Conservation (phyloP, 2,329 filamentous ascomycete species). For the Epichloe bromicola region DNA sequence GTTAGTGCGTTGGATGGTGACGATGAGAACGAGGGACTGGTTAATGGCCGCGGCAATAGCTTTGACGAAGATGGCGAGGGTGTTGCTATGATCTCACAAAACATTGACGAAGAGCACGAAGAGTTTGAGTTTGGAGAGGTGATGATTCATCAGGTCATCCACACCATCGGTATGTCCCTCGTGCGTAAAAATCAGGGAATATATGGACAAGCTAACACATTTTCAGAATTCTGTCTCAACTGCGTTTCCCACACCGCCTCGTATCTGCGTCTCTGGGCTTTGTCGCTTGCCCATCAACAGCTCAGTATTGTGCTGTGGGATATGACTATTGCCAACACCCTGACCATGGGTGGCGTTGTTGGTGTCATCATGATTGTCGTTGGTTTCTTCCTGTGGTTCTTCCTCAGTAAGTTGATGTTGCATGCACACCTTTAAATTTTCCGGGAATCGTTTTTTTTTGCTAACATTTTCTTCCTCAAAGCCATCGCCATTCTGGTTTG, state of each 20-base stretch:
- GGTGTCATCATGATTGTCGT: constrained; percentile 73
- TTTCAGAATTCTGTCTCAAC: constrained; percentile 88
- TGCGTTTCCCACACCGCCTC: constrained; percentile 98
- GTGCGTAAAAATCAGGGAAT: background rate
- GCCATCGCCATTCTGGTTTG: constrained; percentile 59
- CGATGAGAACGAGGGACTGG: constrained; percentile 48
- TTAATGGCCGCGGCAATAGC: constrained; percentile 46
- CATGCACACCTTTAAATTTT: background rate
- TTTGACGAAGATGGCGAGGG: constrained; percentile 61
- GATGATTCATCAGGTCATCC: constrained; percentile 99
- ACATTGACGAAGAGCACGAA: constrained; percentile 74
- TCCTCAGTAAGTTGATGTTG: constrained; percentile 41
- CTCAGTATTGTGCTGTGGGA: constrained; percentile 90
- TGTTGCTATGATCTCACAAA: constrained; percentile 77
- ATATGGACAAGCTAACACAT: constrained; percentile 16
- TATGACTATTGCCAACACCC: constrained; percentile 79
- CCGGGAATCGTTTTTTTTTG: background rate
- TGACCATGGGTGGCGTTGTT: constrained; percentile 49
- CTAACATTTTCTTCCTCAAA: constrained; percentile 15
- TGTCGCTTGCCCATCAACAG: constrained; percentile 96
- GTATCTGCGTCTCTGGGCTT: constrained; percentile 94
- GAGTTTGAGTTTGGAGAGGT: constrained; percentile 96
- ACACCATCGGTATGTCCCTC: constrained; percentile 73
- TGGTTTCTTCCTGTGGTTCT: constrained; percentile 83
- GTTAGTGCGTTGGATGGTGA: constrained; percentile 87